phyloP scores from a whole-genome alignment of 2,329 filamentous ascomycete genomes.

The Aureobasidium namibiae region DNA sequence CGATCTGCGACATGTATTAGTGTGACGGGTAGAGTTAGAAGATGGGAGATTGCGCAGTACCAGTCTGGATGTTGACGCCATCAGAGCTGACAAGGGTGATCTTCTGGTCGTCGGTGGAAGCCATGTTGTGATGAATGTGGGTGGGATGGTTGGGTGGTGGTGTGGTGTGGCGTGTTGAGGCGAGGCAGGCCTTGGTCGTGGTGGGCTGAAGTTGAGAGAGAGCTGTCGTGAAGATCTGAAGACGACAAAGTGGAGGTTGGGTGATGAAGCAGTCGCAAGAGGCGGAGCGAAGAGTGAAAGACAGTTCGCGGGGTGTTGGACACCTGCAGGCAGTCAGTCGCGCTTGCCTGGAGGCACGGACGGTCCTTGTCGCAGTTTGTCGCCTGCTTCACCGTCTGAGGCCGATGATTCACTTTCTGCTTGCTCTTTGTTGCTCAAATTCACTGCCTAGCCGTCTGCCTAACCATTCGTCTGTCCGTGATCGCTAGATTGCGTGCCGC shows the following conservation, averaged over 20 bases:
- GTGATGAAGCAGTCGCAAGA: neutral
- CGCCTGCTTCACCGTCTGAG: neutral
- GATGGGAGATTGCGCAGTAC: constrained; percentile 20
- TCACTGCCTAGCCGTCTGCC: neutral
- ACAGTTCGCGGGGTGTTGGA: neutral
- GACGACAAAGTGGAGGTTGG: neutral
- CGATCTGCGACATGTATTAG: constrained; percentile 49
- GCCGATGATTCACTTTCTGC: neutral
- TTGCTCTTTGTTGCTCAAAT: neutral
- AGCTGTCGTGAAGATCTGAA: neutral
- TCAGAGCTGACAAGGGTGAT: constrained; percentile 40
- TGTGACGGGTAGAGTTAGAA: constrained; percentile 15
- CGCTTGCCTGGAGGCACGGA: constrained; percentile 6
- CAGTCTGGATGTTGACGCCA: constrained; percentile 36
- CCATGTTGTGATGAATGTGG: constrained; percentile 22
- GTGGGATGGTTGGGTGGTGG: constrained; percentile 4
- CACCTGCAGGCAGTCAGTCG: neutral
- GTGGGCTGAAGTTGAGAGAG: neutral
- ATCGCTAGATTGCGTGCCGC: neutral
- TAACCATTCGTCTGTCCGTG: neutral
- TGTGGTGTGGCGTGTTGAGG: neutral
- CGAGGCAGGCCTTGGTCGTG: neutral
- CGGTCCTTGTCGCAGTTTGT: constrained; percentile 2
- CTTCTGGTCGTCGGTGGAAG: constrained; percentile 25
- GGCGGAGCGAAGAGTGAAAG: neutral